Conservation (phyloP, 441 rosid genomes). For the Brassica balearica region DNA sequence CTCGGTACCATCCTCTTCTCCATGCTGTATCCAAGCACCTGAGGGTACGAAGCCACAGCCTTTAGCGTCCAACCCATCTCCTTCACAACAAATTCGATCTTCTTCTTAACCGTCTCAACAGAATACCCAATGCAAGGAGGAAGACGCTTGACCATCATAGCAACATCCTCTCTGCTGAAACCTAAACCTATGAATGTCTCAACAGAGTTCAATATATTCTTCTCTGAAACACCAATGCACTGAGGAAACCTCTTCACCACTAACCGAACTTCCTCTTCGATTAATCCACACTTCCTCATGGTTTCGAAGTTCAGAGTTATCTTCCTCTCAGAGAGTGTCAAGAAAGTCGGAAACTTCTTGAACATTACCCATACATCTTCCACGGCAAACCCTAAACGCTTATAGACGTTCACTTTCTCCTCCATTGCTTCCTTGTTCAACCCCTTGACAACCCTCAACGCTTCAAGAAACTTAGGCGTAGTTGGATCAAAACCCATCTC, state of each 20-base stretch:
- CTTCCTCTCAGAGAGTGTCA: conserved; percentile 34
- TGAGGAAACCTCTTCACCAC: conserved; percentile 42
- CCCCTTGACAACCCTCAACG: background rate
- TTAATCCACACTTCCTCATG: conserved; percentile 25
- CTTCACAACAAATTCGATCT: conserved; percentile 33
- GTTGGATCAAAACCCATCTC: conserved; percentile 38
- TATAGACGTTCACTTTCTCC: background rate
- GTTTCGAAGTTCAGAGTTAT: conserved; percentile 19
- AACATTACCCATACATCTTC: conserved; percentile 16
- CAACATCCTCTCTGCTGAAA: conserved; percentile 23
- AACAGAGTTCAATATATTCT: conserved; percentile 32
- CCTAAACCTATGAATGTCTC: background rate
- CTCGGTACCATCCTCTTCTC: conserved; percentile 29
- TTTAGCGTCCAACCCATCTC: conserved; percentile 43
- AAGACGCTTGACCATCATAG: background rate
- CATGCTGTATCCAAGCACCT: conserved; percentile 24
- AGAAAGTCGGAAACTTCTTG: conserved; percentile 16
- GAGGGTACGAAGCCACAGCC: conserved; percentile 13
- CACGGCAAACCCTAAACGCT: conserved; percentile 38
- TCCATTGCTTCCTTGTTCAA: background rate
- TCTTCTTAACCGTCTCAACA: conserved; percentile 27
- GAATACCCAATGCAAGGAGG: conserved; percentile 10
- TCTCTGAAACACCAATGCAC: conserved; percentile 38
- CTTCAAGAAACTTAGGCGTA: background rate
- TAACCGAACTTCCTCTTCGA: conserved; percentile 19